Base-by-base conservation (phyloP, 345 rosid species). In the Citrus medica region DNA sequence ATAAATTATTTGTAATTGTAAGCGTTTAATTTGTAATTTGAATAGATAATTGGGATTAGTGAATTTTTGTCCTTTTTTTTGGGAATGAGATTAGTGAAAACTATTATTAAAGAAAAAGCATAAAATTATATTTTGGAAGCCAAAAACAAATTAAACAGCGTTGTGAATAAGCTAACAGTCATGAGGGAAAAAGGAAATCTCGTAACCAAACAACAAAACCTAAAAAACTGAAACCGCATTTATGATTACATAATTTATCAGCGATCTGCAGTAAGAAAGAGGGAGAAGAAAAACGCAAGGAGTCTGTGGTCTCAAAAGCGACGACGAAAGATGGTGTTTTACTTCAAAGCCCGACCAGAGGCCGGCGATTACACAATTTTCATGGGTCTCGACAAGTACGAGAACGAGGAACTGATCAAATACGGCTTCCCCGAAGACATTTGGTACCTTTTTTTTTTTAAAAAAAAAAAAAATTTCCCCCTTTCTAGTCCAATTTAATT, bases 401-500 rank as follows among this genome's bases (percentile, higher is more conserved):
- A 96, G 92, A 96, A 96, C 91, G 99, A 96, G 81, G 99, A 96
- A 81, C 99, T 96, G 73, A 96, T 96, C 92, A 96, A 89, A 83
- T 96, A 92, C 78, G 98, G 99, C 81, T 92, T 92, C 90, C 95
- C 91, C 16, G 99, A 96, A 90, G 99, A 96, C 79, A 87, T 96
- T 75, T 94, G 99, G 99, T 96, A 85, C 69, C 38, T 7, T 27
- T 25, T 25, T 25, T 25, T 8, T 4, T 35, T 46, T 69, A 25
- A 9, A 16, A 7, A 3, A 38, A 38, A 35, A 6, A 35, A 35
- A 35, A 35, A 9, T 5, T 33, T 28, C n/a, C 46, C 4, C 0
- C 58, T 7, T 10, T 74, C 38, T 62, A 32, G 59, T 53, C 4
- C 12, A 7, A 48, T 48, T 48, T 65, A 46, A n/a, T 48, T n/a